Base-by-base conservation (phyloP, 495 filamentous ascomycete species). In the Podospora pseudocomata region DNA sequence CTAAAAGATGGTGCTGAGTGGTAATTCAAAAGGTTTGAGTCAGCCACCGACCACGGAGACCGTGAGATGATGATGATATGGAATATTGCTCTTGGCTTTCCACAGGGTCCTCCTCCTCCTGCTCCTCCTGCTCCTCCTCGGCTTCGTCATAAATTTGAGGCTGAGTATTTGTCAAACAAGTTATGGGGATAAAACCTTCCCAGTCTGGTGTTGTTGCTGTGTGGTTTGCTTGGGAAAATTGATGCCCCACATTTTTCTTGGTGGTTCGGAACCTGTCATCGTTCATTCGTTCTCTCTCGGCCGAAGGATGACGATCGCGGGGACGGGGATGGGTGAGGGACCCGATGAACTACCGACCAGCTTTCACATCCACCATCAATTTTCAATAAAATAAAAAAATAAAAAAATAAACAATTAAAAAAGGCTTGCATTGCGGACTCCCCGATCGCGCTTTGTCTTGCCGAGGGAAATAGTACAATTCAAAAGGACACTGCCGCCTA, bases 21-120 rank as follows among this genome's bases (percentile, higher is more conserved):
- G 30, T 32, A 5, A 7, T 4, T 13, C 39, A 5, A 49, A 49
- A 49, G 39, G 9, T 49, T 27, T 58, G 56, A 58, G 19, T 58
- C 56, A 58, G 56, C 56, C 56, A 26, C 56, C 56, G 23, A 58
- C 56, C 56, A 20, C 56, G 23, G 23, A 58, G 56, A 13, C n/a
- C 56, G 56, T 32, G 4, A 27, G n/a, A 20, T 4, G n/a, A 15
- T n/a, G 56, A 58, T 58, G 56, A 58, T 58, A 27, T 20, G 20
- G 23, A 27, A 20, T 20, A 16, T 58, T 18, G 4, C 56, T 58
- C 56, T 27, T 27, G 23, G 23, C 5, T 58, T 27, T 32, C 30
- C 4, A 32, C 30, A 32, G 18, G n/a, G 56, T 23, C 23, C 23
- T 23, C 23, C 1, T 23, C 23, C 23, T 23, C 23, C 23, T 23